These are phyloP conservation scores for Tetrahymena borealis DNA, from an alignment of 73 alveolate genomes.

Conservation along the genomic window DNA sequence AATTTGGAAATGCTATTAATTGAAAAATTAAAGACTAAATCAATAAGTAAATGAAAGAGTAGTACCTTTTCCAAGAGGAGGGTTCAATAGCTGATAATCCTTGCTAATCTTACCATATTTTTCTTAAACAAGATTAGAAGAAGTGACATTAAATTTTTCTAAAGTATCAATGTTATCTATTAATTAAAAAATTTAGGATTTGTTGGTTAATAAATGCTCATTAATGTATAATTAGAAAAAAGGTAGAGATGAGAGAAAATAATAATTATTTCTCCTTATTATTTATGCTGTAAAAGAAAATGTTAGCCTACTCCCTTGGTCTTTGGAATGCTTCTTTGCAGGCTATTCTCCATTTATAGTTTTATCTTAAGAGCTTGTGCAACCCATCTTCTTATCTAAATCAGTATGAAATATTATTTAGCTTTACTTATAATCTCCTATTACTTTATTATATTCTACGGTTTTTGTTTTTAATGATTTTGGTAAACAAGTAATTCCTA, in stretches of 20 bases:
- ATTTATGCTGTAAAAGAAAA: too few species aligned
- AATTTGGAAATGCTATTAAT: too few species aligned
- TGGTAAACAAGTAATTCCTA: background rate
- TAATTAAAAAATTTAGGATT: too few species aligned
- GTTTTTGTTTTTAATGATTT: background rate
- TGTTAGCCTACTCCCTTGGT: too few species aligned
- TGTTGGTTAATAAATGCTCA: too few species aligned
- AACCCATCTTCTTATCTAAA: background rate
- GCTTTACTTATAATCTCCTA: background rate
- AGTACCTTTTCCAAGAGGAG: conserved; percentile 41
- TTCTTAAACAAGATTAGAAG: conserved; percentile 17
- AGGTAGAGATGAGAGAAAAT: too few species aligned
- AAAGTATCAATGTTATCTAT: background rate
- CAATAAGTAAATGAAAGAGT: background rate
- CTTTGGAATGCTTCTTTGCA: background rate
- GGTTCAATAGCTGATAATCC: conserved; percentile 40
- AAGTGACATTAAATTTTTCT: conserved; percentile 6
- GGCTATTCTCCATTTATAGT: background rate
- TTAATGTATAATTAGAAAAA: too few species aligned
- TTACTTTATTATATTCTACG: background rate
- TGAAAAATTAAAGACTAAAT: too few species aligned
- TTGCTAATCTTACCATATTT: conserved; percentile 28
- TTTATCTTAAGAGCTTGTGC: background rate
- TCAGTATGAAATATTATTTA: background rate
- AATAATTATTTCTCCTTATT: too few species aligned